Evolutionary conservation across 495 filamentous ascomycete species (phyloP), one percentile per base, ranked within the genome.

Genomic region (Ascodesmis nigricans): DNA sequence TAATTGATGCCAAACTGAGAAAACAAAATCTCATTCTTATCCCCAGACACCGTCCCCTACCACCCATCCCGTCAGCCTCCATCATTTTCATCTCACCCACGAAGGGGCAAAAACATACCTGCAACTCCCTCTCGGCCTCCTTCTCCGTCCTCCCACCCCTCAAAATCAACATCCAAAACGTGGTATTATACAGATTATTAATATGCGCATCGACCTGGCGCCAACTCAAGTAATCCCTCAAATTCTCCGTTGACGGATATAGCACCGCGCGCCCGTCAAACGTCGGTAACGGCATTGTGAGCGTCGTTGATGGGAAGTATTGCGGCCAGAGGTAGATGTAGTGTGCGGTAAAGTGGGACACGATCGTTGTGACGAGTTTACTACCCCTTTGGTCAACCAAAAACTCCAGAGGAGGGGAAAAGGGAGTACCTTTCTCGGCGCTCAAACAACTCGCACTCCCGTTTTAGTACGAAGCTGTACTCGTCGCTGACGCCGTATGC

Each of bases 111-210:
- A 15, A 17, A 52, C 57, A 41, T 40, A 78, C 78, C 49, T 74
- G 69, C 18, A 95, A 61, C 32, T 64, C 66, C 45, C 72, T 63
- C 52, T 92, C 87, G 0, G 87, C 87, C 44, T 78, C 71, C 13
- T 65, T 72, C 5, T 64, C 62, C 30, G 65, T 69, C 60, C 87
- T 66, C 0, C 73, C 76, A 0, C 81, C 83, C 26, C 68, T 58
- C 33, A 73, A 65, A 16, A 93, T 73, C 47, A 95, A 61, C 0
- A 73, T 63, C 87, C 87, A 95, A 50, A 93, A 95, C 0, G 81
- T 83, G 0, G 87, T 97, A 47, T 97, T 97, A 54, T 91, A 93
- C 10, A 95, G 63, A 50, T 97, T 97, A 54, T 97, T 97, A 45
- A 97, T 84, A 53, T 97, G 87, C 15, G 49, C 84, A 53, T 97